These are phyloP conservation scores for Daucus carota DNA, from an alignment of 129 eudicot genomes.

Conservation along the genomic window DH1_v3.0 NC_030384.2:8764001-8764500, in stretches of 20 bases:
- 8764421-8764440: slow-evolving; percentile 7
- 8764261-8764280: slow-evolving; percentile 21
- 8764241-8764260: slow-evolving; percentile 39
- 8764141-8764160: neutral
- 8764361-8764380: neutral
- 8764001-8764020: neutral
- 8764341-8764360: neutral
- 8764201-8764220: slow-evolving; percentile 38
- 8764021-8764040: neutral
- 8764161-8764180: neutral
- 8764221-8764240: slow-evolving; percentile 35
- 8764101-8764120: neutral
- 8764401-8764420: neutral
- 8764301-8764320: slow-evolving; percentile 31
- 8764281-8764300: slow-evolving; percentile 35
- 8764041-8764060: neutral
- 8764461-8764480: neutral
- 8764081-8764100: no score
- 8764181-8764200: slow-evolving; percentile 35
- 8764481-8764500: neutral
- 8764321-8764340: slow-evolving; percentile 18
- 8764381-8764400: neutral
- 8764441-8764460: neutral
- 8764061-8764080: neutral
- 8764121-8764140: neutral